Conservation (phyloP, 305 asterid species). For the Fraxinus latifolia region DNA sequence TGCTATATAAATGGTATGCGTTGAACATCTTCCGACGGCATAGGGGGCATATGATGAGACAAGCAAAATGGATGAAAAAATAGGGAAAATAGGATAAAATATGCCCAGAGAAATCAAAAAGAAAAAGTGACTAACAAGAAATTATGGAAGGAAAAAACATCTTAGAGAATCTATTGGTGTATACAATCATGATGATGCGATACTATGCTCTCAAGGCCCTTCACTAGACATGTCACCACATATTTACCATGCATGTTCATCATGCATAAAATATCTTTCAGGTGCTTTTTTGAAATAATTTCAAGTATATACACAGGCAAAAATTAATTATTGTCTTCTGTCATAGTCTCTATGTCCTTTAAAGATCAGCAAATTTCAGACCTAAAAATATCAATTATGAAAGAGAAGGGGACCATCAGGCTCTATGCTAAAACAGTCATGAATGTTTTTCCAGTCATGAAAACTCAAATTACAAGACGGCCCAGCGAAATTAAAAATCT, state of each 20-base stretch:
- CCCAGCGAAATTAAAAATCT: not conserved
- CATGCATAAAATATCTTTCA: not conserved
- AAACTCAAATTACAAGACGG: not conserved
- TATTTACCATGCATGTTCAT: not conserved
- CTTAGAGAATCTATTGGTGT: not conserved
- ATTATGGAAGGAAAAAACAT: not conserved
- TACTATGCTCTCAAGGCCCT: not conserved
- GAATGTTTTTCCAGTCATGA: not conserved
- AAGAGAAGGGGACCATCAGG: not conserved
- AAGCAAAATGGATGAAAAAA: not conserved
- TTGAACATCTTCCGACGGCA: not conserved
- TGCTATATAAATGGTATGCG: not conserved
- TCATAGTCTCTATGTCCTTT: not conserved
- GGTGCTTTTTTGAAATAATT: not conserved
- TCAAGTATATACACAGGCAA: not conserved
- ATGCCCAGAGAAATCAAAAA: not conserved
- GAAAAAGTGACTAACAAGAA: not conserved
- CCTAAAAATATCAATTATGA: not conserved
- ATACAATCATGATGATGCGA: not conserved
- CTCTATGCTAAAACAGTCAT: constrained; percentile 4
- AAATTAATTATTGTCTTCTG: not conserved
- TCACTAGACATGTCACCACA: not conserved
- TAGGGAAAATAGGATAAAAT: not conserved
- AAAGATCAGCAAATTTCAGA: not conserved
- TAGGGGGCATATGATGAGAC: not conserved